Evolutionary conservation across 2,329 filamentous ascomycete species (phyloP), one percentile per base, ranked within the genome.

Genomic region (Apiospora phragmitis): DNA sequence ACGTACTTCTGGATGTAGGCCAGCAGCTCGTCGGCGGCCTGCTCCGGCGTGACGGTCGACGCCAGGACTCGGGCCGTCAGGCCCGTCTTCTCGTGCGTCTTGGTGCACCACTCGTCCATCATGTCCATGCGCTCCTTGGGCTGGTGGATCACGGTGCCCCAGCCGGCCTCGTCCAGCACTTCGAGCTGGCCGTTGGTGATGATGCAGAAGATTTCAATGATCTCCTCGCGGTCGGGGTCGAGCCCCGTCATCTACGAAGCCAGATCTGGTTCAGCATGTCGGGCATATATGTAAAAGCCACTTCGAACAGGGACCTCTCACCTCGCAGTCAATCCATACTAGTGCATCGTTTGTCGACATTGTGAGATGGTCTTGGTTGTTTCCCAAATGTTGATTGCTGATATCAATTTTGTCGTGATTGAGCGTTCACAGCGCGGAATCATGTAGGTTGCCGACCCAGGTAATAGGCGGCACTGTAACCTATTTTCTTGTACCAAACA

Each of bases 191-290:
- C 88, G 75, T 95, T 93, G 9, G 96, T 99, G 79, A 99, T 89
- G 81, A 97, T 92, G 83, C 95, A 98, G 81, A 92, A 95, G 70
- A 98, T 92, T 77, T 97, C 94, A 78, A 98, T 90, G 77, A 98
- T 96, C 70, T 91, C 91, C 79, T 98, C 95, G 42, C 85, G 90
- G 71, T 93, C 89, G 1, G 91, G 87, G 80, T 97, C 87, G 9
- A 97, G 88, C 29, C 94, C 94, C 42, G 94, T 98, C 96, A 99
- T 99, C 94, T 97, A 75, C n/a, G 41, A 38, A 29, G 35, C 59
- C 55, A 59, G 11, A 26, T 24, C 68, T 51, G 65, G 49, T 26
- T 18, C 47, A 29, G 43, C 55, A 62, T 38, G 55, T 38, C 32
- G 16, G 29, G 11, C 29, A 4, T 65, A 43, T 51, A 32, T 42